Evolutionary conservation across 192 early-diverging fungal genomes (phyloP), one percentile per base, ranked within the genome.

Genomic region (Rhizophagus clarus): DNA sequence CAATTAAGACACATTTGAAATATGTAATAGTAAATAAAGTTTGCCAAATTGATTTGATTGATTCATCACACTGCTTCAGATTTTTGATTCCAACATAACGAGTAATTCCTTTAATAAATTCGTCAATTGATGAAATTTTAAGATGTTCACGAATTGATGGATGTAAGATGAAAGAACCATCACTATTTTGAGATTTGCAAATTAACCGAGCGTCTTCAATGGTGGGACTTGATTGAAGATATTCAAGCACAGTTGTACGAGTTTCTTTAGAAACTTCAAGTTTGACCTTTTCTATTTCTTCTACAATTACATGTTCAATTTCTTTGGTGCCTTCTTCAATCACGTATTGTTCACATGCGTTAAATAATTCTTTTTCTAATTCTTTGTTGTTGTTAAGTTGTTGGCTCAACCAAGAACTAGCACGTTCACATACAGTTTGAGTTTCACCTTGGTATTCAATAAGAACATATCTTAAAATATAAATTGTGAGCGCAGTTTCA

Each of bases 1-100:
- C 31, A 37, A 37, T 5, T 4, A 37, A 29, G 2, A 37, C 22
- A 11, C 0, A 10, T 22, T 40, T 29, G 29, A 71, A 40, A 22
- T 71, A 71, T 40, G 69, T 37, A 40, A 71, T 71, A 37, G 0
- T 22, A 22, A 71, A 28, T 71, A 34, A 34, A 14, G 69, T 71
- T 42, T n/a, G 28, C 69, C 69, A 71, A 4, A 28, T 29, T 26
- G 64, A 26, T 29, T 26, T 29, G 15, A 28, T 29, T 26, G 64
- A 26, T 29, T 26, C 15, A 29, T 42, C 71, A 29, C 9, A 51
- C 0, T 22, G 10, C 42, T 40, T 42, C 17, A 72, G 45, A 28
- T 3, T 5, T 51, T 42, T n/a, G 42, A 2, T 47, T 0, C 40
- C 40, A 26, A 49, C 71, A 29, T 47, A 72, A 28, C 47, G 71